Percentiles rank a stretch among this genome's conserved stretches.
These are phyloP conservation scores for Ascosphaera aggregata DNA, from an alignment of 2,329 filamentous ascomycete species.

Conservation along the genomic window DNA sequence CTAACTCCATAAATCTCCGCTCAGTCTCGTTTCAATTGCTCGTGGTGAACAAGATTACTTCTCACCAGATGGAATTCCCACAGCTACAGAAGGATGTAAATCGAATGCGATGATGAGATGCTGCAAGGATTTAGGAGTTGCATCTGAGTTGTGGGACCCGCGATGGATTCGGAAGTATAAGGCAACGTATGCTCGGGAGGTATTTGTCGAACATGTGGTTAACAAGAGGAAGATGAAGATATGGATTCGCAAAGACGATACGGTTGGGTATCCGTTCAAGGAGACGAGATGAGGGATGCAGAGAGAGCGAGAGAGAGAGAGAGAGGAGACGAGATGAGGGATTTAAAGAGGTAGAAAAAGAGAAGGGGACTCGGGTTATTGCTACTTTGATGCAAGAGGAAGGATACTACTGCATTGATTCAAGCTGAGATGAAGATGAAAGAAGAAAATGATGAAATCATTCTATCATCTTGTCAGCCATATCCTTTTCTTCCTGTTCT, in stretches of 20 bases:
- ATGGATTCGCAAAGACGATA: conserved; percentile 65
- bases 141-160: conserved; percentile 91
- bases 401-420: no score
- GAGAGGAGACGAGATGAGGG: neutral
- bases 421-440: no score
- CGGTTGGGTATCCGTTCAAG: conserved; percentile 41
- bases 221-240: conserved; percentile 83
- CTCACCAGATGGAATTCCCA: conserved; percentile 68
- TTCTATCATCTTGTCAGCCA: no score
- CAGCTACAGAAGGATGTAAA: conserved; percentile 89
- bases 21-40: conserved; percentile 70
- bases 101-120: conserved; percentile 95
- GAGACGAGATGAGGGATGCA: conserved; percentile 13
- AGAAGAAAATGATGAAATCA: no score
- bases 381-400: no score
- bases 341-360: no score
- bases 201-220: conserved; percentile 68
- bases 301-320: no score
- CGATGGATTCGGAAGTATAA: conserved; percentile 69
- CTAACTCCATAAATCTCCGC: neutral
- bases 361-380: no score
- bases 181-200: conserved; percentile 48
- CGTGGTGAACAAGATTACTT: conserved; percentile 94
- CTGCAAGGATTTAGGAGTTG: conserved; percentile 93
- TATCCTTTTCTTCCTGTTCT: no score